Evolutionary conservation across 176 grass and related monocot species (phyloP), one percentile per base, ranked within the genome.

Genomic region (Phragmites australis): DNA sequence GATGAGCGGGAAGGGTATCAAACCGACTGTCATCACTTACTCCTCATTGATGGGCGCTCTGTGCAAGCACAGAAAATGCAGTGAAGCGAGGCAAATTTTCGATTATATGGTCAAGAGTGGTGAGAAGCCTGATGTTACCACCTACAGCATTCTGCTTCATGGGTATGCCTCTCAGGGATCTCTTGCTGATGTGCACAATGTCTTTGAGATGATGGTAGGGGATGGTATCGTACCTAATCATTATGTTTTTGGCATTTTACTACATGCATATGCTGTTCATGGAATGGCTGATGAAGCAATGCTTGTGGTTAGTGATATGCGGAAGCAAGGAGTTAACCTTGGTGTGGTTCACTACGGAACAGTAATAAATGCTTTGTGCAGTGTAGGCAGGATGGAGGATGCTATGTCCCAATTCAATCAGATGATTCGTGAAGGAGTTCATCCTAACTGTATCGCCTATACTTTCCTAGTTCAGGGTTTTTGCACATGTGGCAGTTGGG

Each of bases 21-120:
- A 45, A 21, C 66, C 78, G 4, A 2, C 19, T 76, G 26, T 81
- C n/a, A 6, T 58, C 12, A 81, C 39, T 81, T 81, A 56, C 25
- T 59, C 2, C 1, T 70, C 39, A 5, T 15, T 81, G 5, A 80
- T 83, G 23, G 10, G 42, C 18, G 56, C 39, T 51, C 48, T 83
- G 1, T 86, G 78, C 41, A 87, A 75, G 74, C 22, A 90, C 1
- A 6, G 17, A 17, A 19, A 81, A 75, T 47, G 6, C 53, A 54
- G 3, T 39, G 16, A 87, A 70, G 68, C 45, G 81, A 52, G 29
- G 2, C 48, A 59, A 34, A 30, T 18, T 44, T 65, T 82, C 16
- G 44, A 76, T 86, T 31, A 39, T 11, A 69, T 80, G 67, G 18
- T 50, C 37, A 51, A 78, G 25, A 80, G 12, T 25, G 79, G 74